Percentiles rank a stretch among this genome's conserved stretches.
Conservation (phyloP, 805 yeast genomes). For the Wickerhamiella nectarea region DNA sequence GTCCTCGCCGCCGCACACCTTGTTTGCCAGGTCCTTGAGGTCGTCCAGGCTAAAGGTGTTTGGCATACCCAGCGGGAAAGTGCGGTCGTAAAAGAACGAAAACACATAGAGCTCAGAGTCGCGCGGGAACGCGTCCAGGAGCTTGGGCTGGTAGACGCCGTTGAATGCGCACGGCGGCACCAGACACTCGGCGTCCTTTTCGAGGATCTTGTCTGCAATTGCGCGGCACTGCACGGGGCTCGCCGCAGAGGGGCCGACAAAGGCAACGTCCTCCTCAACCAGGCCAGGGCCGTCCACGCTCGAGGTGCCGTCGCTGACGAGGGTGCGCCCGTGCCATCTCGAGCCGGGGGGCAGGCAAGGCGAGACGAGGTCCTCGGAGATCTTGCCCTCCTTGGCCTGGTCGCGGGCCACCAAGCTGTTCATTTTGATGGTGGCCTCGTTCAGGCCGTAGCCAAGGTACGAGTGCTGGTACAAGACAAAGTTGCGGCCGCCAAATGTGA, state of each 20-base stretch:
- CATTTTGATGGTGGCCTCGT: slow-evolving; percentile 81
- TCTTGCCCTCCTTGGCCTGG: slow-evolving; percentile 16
- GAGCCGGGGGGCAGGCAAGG: slow-evolving; percentile 85
- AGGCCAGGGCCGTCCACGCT: slow-evolving; percentile 13
- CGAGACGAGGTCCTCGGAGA: slow-evolving; percentile 34
- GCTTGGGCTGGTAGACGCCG: slow-evolving; percentile 93
- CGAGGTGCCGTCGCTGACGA: slow-evolving; percentile 31
- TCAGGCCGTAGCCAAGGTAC: slow-evolving; percentile 89
- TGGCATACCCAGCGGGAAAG: slow-evolving; percentile 92
- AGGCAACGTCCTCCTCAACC: slow-evolving; percentile 30
- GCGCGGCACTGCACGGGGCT: slow-evolving; percentile 76
- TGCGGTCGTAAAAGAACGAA: slow-evolving; percentile 90
- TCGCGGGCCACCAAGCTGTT: slow-evolving; percentile 49
- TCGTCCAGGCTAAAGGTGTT: slow-evolving; percentile 74
- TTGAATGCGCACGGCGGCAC: slow-evolving; percentile 84
- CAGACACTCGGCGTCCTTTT: slow-evolving; percentile 68
- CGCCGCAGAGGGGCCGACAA: slow-evolving; percentile 50
- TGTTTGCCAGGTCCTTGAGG: slow-evolving; percentile 61
- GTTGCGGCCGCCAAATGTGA: slow-evolving; percentile 67
- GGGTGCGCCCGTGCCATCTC: slow-evolving; percentile 44
- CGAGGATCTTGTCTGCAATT: slow-evolving; percentile 67
- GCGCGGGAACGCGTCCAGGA: slow-evolving; percentile 59
- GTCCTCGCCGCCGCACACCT: slow-evolving; percentile 73
- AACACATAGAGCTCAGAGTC: slow-evolving; percentile 73
- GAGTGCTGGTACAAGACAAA: slow-evolving; percentile 84